phyloP scores from a whole-genome alignment of 441 rosid species.

The Populus hybrid region DNA sequence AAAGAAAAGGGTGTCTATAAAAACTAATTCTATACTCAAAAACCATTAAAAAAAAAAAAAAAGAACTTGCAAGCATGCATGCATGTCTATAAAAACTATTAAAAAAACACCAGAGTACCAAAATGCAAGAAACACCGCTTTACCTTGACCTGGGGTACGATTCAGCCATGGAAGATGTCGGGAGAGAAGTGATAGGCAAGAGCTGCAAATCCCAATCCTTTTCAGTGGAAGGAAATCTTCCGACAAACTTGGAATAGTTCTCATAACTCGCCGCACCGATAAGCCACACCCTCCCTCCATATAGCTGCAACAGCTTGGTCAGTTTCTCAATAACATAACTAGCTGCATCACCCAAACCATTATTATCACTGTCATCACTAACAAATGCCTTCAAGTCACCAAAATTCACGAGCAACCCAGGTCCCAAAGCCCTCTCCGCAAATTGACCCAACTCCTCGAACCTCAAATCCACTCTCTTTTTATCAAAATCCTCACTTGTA shows the following conservation, averaged over 20 bases:
- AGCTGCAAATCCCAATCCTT: slow-evolving; percentile 77
- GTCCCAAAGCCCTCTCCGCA: slow-evolving; percentile 26
- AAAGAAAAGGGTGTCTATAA: too few species aligned
- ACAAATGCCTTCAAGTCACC: slow-evolving; percentile 57
- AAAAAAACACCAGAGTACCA: neutral
- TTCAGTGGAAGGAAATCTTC: slow-evolving; percentile 51
- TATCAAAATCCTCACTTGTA: slow-evolving; percentile 7
- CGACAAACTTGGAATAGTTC: slow-evolving; percentile 44
- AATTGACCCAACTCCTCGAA: slow-evolving; percentile 37
- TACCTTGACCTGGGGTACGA: slow-evolving; percentile 69
- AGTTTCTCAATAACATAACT: slow-evolving; percentile 43
- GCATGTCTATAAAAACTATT: neutral
- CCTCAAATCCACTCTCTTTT: slow-evolving; percentile 22
- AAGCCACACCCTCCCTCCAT: slow-evolving; percentile 50
- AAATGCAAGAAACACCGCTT: neutral
- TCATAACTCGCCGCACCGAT: slow-evolving; percentile 58
- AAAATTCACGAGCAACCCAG: slow-evolving; percentile 47
- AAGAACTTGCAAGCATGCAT: neutral
- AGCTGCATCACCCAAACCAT: slow-evolving; percentile 18
- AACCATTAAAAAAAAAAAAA: slow-evolving; percentile 1
- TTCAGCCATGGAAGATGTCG: slow-evolving; percentile 36
- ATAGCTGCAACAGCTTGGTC: slow-evolving; percentile 39
- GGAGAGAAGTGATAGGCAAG: slow-evolving; percentile 58
- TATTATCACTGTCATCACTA: neutral
- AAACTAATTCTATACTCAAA: neutral